These are phyloP conservation scores for Aspergillus ustus DNA, from an alignment of 2,329 filamentous ascomycete species.

Conservation along the genomic window DNA sequence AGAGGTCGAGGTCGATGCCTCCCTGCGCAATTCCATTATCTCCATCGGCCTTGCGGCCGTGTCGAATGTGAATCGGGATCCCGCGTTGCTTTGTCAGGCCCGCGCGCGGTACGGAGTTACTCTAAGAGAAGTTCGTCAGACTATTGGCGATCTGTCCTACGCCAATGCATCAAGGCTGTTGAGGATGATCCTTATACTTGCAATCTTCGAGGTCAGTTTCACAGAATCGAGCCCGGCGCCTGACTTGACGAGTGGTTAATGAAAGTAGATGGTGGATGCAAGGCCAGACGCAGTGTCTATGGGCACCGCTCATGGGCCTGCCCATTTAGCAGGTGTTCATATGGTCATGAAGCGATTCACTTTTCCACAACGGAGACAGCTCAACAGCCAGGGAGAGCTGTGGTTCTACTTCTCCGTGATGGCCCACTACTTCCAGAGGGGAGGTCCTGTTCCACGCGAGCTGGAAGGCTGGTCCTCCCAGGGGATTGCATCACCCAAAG, in stretches of 20 bases:
- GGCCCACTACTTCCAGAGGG: constrained; percentile 25
- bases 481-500: not conserved
- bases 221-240: not conserved
- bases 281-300: constrained; percentile 10
- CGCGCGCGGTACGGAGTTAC: constrained; percentile 28
- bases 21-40: constrained; percentile 27
- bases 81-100: constrained; percentile 20
- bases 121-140: constrained; percentile 22
- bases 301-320: constrained; percentile 21
- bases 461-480: constrained; percentile 23
- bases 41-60: constrained; percentile 32
- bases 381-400: not conserved
- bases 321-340: constrained; percentile 28
- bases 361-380: not conserved
- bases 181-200: constrained; percentile 28
- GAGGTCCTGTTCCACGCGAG: constrained; percentile 14
- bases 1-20: constrained; percentile 10
- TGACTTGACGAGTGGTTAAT: not conserved
- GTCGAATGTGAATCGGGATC: constrained; percentile 30
- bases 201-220: constrained; percentile 28
- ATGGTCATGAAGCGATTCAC: constrained; percentile 24
- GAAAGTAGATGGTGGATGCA: constrained; percentile 28
- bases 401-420: constrained; percentile 22
- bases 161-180: constrained; percentile 5
- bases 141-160: constrained; percentile 1